phyloP scores from a whole-genome alignment of 108 stramenopile species.

The Epipyxis sp. region DNA sequence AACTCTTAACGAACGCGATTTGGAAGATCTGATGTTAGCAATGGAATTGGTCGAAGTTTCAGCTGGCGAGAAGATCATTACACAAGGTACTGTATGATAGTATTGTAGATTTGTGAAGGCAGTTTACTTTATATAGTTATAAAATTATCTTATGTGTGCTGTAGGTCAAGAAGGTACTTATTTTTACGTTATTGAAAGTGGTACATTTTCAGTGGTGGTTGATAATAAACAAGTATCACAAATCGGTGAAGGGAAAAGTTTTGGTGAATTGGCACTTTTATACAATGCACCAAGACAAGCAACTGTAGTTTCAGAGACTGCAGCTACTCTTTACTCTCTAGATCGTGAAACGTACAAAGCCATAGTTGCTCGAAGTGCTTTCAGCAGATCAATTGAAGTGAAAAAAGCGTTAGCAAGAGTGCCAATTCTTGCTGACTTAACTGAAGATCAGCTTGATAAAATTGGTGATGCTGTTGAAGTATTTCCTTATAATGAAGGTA shows the following conservation, averaged over 20 bases:
- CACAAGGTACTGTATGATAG: no score
- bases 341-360: constrained; percentile 20
- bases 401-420: constrained; percentile 11
- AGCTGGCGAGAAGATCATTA: constrained; percentile 27
- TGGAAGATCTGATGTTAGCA: not conserved
- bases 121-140: no score
- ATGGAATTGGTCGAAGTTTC: constrained; percentile 11
- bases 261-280: constrained; percentile 21
- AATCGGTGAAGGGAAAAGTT: not conserved
- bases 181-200: constrained; percentile 75
- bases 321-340: not conserved
- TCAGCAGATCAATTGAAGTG: not conserved
- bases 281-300: constrained; percentile 30
- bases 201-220: constrained; percentile 75
- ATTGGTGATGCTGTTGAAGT: constrained; percentile 12
- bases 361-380: constrained; percentile 19
- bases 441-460: constrained; percentile 17
- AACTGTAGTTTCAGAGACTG: not conserved
- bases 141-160: no score
- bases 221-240: constrained; percentile 6
- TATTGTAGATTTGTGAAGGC: not conserved
- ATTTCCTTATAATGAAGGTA: constrained; percentile 8
- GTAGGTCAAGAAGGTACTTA: constrained; percentile 53
- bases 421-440: not conserved
- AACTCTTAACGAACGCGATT: not conserved